Evolutionary conservation across 305 asterid species (phyloP), one percentile per base, ranked within the genome.

Genomic region (Ajuga reptans): DNA sequence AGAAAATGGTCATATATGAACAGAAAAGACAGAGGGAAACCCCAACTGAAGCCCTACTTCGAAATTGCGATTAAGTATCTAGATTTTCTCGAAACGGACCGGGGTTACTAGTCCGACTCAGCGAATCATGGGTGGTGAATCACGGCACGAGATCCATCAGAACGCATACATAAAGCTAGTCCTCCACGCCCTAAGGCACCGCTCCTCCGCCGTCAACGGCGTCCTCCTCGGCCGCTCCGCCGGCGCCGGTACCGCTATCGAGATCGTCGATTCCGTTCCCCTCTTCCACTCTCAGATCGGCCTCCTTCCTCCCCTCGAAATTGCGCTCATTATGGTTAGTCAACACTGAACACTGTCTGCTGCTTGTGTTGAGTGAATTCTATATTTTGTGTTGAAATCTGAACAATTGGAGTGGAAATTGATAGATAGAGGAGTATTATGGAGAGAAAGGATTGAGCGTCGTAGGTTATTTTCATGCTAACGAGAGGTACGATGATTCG

Each of bases 221-320:
- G 86, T 89, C 79, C 92, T 93, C 71, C 84, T 93, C 66, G 97
- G 99, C 69, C 85, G 87, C 45, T 78, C 84, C 83, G 75, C 87
- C 60, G 85, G 71, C 67, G 67, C 29, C 11, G 88, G 73, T 15
- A 74, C 68, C 10, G 49, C 69, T 5, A 86, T 93, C 21, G 96
- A 89, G 79, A 86, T 89, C 69, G 78, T 83, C 65, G 96, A 89
- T 37, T 81, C 96, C 43, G 91, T 89, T 1, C 92, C 98, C 0
- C 89, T 89, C 54, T 92, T 89, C 78, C 98, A 92, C 73, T 86
- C 92, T 9, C 92, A 89, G 89, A 92, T 92, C 80, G 90, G 96
- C 66, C 82, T 89, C 16, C 92, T 89, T 6, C 91, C 96, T 75
- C 92, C 95, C 1, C 96, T 89, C 45, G 96, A 89, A 77, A 88